Base-by-base conservation (phyloP, 441 rosid species). In the Corymbia calophylla region DNA sequence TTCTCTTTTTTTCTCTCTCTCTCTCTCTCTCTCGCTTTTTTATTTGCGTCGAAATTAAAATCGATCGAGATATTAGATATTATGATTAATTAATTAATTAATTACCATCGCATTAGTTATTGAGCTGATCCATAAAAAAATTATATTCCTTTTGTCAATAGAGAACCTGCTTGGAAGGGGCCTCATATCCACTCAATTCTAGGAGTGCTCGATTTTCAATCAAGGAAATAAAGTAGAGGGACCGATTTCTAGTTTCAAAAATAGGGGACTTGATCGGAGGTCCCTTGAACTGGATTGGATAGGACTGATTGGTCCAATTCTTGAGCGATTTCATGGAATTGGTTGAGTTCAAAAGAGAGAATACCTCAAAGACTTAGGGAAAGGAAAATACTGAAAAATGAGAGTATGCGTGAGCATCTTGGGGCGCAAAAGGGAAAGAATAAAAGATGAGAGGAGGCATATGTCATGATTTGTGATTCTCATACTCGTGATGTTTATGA, bases 201-300 rank as follows among this genome's bases (percentile, higher is more conserved):
- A 39, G 6, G 44, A 4, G 44, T 39, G 44, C 44, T 6, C 44
- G 6, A 39, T 39, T 39, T 39, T 39, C 44, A 6, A 39, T 39
- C 44, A 39, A 39, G 44, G 44, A 58, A 58, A 58, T 0, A 0
- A 0, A 58, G 3, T 14, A 58, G 25, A 58, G 25, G 0, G 13
- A 25, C 25, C 0, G 1, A 58, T 58, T 58, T 58, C 0, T 0
- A 58, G 0, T 58, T 58, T 58, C 25, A 1, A 25, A 2, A 58
- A 25, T 3, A 4, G 9, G 14, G 14, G n/a, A 58, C 3, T 2
- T 0, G 1, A 58, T 14, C 3, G 1, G 0, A 58, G 64, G 64
- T 25, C 1, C 64, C 5, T 58, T 12, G n/a, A 58, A 58, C 64
- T 10, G 25, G 64, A 58, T 39, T 39, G 44, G 44, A 39, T 4